Conservation (phyloP, 495 filamentous ascomycete species). For the Aspergillus avenaceus region DNA sequence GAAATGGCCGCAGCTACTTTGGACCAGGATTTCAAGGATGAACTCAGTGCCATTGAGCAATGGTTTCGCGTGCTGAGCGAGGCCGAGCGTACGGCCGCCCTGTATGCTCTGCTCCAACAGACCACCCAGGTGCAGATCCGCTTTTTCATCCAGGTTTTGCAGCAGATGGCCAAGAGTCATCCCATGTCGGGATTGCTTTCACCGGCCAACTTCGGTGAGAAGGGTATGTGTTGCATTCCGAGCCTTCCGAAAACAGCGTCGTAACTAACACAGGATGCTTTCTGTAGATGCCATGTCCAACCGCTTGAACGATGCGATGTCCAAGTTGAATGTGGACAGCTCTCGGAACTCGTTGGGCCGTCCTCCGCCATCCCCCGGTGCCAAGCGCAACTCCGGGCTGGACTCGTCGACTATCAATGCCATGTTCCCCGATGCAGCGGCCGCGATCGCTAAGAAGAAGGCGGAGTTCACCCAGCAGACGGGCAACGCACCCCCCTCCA, state of each 20-base stretch:
- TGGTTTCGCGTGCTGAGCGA: conserved; percentile 98
- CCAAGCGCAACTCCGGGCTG: conserved; percentile 86
- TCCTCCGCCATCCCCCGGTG: conserved; percentile 71
- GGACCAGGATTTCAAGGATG: conserved; percentile 99
- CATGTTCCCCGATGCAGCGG: conserved; percentile 98
- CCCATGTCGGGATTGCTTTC: conserved; percentile 96
- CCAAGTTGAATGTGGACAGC: conserved; percentile 80
- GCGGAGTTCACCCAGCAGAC: conserved; percentile 94
- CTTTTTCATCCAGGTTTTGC: conserved; percentile 97
- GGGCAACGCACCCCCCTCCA: conserved; percentile 82
- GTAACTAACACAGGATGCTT: background rate
- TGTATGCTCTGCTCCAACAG: conserved; percentile 95
- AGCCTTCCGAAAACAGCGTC: background rate
- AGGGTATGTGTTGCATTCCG: conserved; percentile 55
- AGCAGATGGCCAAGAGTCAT: conserved; percentile 97
- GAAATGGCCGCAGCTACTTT: conserved; percentile 98
- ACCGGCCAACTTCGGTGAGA: conserved; percentile 90
- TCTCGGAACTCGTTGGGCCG: conserved; percentile 81
- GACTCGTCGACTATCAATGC: conserved; percentile 94
- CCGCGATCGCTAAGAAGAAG: conserved; percentile 95
- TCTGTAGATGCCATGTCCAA: conserved; percentile 90
- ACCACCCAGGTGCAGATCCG: conserved; percentile 98
- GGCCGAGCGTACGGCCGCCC: conserved; percentile 88
- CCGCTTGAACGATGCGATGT: conserved; percentile 95
- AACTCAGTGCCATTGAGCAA: conserved; percentile 97